Evolutionary conservation across 2,329 filamentous ascomycete genomes (phyloP).

Genomic region (Tolypocladium pustulatum): DNA sequence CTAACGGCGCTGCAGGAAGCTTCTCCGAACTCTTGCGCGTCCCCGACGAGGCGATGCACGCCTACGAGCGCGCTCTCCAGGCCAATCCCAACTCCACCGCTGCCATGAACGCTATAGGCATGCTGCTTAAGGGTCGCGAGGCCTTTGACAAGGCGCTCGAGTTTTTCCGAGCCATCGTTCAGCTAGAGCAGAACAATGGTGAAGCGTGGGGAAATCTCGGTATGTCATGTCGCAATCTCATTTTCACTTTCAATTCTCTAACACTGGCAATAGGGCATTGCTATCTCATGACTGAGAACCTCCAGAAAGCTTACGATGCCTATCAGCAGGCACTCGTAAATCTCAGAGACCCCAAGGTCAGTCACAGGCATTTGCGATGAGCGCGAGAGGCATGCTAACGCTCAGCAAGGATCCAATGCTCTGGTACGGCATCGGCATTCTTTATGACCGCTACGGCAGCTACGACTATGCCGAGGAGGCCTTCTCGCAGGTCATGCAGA

Average conservation of each 20-base stretch:
- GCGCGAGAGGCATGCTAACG: conserved; percentile 3
- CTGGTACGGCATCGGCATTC: conserved; percentile 97
- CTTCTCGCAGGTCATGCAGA: conserved; percentile 97
- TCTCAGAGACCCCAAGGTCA: conserved; percentile 81
- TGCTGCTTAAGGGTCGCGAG: conserved; percentile 83
- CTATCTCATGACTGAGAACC: conserved; percentile 96
- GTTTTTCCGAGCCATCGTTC: conserved; percentile 81
- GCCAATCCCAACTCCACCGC: conserved; percentile 82
- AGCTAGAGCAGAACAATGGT: conserved; percentile 79
- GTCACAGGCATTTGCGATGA: conserved; percentile 8
- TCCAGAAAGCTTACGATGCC: conserved; percentile 92
- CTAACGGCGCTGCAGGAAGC: conserved; percentile 47
- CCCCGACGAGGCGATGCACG: conserved; percentile 76
- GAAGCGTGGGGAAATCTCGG: conserved; percentile 95
- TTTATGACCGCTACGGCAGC: conserved; percentile 94
- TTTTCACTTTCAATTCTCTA: conserved; percentile 5
- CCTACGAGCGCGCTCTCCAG: conserved; percentile 81
- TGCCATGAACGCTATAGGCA: conserved; percentile 89
- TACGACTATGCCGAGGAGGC: conserved; percentile 96
- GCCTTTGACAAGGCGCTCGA: conserved; percentile 91
- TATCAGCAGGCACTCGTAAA: conserved; percentile 95
- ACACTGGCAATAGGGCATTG: conserved; percentile 62
- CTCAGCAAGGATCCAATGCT: conserved; percentile 72
- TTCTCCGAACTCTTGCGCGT: conserved; percentile 82
- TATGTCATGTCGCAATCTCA: conserved; percentile 33